Base-by-base conservation (phyloP, 2,329 filamentous ascomycete species). In the Microsporum canis region DNA sequence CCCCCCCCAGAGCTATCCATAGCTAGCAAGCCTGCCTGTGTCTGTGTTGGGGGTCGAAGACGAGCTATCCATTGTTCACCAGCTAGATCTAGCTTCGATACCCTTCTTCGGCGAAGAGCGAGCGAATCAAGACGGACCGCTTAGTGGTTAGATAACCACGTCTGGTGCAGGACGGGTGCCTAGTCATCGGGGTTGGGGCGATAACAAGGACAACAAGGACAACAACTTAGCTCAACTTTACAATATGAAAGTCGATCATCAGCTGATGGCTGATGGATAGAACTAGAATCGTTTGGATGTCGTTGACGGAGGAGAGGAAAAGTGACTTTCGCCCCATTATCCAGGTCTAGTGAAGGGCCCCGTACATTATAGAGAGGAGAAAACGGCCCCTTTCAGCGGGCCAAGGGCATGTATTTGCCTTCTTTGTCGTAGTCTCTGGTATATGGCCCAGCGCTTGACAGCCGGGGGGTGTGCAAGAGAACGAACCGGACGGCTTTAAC, bases 241-340 rank as follows among this genome's bases (percentile, higher is more conserved):
- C 33, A 31, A 55, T 55, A 55, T 55, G 17, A 14, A 23, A 55
- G 49, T 36, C 31, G 49, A 55, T 55, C 49, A 55, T 55, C 49
- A 55, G 49, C 49, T 55, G 49, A 55, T 55, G 31, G 12, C 12
- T 12, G 29, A 53, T 23, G 5, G 27, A 36, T 29, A 23, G 31
- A 31, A 31, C 49, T n/a, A 5, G 51, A 6, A 36, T 55, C 33
- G 51, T 36, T 3, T 55, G 51, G 51, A 55, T 55, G 51, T 55
- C 33, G 17, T 55, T 55, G 33, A 36, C 31, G 12, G 17, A n/a
- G n/a, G 31, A 55, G 51, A 17, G 5, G 2, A 38, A 34, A 55
- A 55, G 51, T 55, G 51, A 55, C 51, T 55, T 55, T 55, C 29
- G 51, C 51, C 51, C 51, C 51, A 34, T 55, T 31, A 55, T 36